These are phyloP conservation scores for Zygoascus flipseniorum DNA, from an alignment of 805 yeast species.

Conservation along the genomic window DNA sequence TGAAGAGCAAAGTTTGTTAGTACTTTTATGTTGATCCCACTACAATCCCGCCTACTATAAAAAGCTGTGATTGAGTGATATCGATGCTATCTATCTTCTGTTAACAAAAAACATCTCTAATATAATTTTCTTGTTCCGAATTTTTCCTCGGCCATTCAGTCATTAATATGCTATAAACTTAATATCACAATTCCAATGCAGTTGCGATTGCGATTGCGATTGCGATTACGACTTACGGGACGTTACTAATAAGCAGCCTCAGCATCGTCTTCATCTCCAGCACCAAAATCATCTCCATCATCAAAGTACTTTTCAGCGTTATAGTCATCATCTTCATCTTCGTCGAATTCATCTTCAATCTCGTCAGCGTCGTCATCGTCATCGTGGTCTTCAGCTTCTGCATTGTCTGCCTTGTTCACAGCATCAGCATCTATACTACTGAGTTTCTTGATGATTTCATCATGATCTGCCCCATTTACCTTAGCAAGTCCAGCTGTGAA, in stretches of 20 bases:
- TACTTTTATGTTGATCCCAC: too few species aligned
- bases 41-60: too few species aligned
- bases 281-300: conserved; percentile 49
- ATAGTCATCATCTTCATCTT: conserved; percentile 69
- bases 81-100: background rate
- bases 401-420: conserved; percentile 9
- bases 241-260: conserved; percentile 54
- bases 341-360: conserved; percentile 41
- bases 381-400: conserved; percentile 31
- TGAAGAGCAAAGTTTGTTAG: too few species aligned
- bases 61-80: background rate
- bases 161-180: too few species aligned
- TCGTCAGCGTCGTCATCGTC: conserved; percentile 36
- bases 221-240: too few species aligned
- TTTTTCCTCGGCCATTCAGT: too few species aligned
- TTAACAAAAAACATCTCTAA: background rate
- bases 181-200: too few species aligned
- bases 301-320: conserved; percentile 76
- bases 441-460: background rate
- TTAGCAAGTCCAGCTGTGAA: conserved; percentile 32
- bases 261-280: conserved; percentile 45
- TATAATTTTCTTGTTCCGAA: too few species aligned
- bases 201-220: too few species aligned
- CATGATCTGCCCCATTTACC: conserved; percentile 29
- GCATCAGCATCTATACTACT: conserved; percentile 12